A percentile compares a stretch with the other conserved stretches of the same genome.
Evolutionary conservation across 176 grass and related monocot genomes (phyloP).

Genomic region (Oryza rufipogon): DNA sequence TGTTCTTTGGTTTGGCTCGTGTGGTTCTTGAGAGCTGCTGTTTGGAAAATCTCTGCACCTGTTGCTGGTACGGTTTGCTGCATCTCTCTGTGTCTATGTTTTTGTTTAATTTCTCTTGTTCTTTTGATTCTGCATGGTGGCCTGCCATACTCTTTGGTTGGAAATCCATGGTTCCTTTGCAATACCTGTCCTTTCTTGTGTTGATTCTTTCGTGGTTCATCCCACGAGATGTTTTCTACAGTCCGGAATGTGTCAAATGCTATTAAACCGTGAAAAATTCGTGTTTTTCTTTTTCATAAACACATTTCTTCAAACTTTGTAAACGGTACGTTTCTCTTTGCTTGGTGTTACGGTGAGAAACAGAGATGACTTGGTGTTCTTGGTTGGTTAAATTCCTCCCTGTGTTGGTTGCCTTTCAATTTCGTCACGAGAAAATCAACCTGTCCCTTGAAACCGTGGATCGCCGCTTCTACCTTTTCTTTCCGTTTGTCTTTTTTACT

Average conservation of each 20-base stretch:
- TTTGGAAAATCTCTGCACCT: not conserved
- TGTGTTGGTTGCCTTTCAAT: conserved; percentile 12
- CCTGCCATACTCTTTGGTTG: not conserved
- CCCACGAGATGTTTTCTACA: not conserved
- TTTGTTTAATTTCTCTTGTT: conserved; percentile 6
- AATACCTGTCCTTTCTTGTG: not conserved
- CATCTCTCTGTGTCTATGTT: not conserved
- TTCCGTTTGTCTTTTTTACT: conserved; percentile 41
- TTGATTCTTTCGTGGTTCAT: not conserved
- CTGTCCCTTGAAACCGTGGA: conserved; percentile 39
- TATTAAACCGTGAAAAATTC: conserved; percentile 10
- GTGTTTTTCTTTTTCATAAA: not conserved
- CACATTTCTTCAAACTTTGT: not conserved
- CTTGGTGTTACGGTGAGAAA: not conserved
- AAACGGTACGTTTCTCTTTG: not conserved
- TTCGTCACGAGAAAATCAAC: conserved; percentile 35
- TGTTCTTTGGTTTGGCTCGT: conserved; percentile 25
- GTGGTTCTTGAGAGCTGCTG: conserved; percentile 19
- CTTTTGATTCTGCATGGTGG: conserved; percentile 23
- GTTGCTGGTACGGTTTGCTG: conserved; percentile 37
- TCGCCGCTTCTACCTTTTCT: conserved; percentile 30
- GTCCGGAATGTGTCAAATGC: not conserved
- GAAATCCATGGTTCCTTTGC: not conserved
- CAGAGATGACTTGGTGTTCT: not conserved
- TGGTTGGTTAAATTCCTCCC: not conserved